phyloP scores from a whole-genome alignment of 1,139 yeast genomes.

The Blastobotrys illinoisensis region DNA sequence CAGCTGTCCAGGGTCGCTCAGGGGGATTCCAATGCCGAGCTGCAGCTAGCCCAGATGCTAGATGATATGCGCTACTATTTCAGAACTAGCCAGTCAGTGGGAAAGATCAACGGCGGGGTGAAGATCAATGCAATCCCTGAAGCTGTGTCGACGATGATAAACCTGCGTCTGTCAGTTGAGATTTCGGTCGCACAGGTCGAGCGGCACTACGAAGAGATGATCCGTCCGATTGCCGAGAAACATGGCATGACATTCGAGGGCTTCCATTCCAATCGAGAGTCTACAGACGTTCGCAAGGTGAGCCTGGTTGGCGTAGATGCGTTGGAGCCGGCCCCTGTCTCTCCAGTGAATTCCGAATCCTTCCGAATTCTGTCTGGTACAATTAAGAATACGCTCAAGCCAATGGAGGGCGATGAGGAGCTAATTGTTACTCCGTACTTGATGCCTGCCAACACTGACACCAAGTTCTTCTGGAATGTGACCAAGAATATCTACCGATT shows the following conservation, averaged over 20 bases:
- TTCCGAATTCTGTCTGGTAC: constrained; percentile 58
- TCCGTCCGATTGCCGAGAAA: constrained; percentile 40
- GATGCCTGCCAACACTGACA: constrained; percentile 81
- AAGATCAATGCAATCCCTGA: constrained; percentile 76
- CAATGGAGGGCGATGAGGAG: constrained; percentile 6
- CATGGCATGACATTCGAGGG: constrained; percentile 42
- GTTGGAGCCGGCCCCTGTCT: constrained; percentile 56
- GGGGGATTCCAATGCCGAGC: constrained; percentile 16
- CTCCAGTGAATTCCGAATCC: constrained; percentile 43
- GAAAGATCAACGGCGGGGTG: constrained; percentile 61
- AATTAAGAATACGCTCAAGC: constrained; percentile 37
- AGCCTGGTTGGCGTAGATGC: constrained; percentile 12
- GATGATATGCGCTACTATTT: constrained; percentile 38
- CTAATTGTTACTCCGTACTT: constrained; percentile 57
- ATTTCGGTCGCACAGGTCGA: constrained; percentile 41
- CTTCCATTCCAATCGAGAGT: background rate
- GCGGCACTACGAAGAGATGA: constrained; percentile 37
- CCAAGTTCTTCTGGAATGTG: constrained; percentile 69
- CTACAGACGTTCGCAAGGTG: constrained; percentile 38
- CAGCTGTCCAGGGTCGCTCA: constrained; percentile 16
- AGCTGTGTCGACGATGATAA: constrained; percentile 47
- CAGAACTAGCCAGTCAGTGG: constrained; percentile 62
- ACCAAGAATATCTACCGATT: constrained; percentile 67
- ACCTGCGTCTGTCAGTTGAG: constrained; percentile 55
- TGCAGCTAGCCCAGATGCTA: constrained; percentile 35